A percentile compares a stretch with the other conserved stretches of the same genome.
Conservation (phyloP, 345 rosid species). For the Pelargonium nanum region DNA sequence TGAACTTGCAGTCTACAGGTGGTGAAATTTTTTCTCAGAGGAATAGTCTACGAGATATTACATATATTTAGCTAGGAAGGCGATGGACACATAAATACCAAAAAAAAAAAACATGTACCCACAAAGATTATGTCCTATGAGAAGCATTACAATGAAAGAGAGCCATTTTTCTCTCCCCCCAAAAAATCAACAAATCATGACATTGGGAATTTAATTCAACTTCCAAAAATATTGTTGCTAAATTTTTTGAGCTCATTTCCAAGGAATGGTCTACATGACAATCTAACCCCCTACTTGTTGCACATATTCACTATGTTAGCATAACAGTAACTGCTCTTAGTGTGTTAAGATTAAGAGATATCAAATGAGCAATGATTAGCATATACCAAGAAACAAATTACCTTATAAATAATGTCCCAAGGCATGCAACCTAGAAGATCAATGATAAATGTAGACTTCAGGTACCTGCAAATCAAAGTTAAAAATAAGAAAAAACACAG, state of each 20-base stretch:
- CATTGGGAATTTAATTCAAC: too few relatives aligned
- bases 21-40: too few relatives aligned
- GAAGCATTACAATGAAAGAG: background rate
- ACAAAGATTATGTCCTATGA: background rate
- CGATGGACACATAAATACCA: background rate
- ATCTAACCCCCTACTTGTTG: too few relatives aligned
- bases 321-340: background rate
- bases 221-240: too few relatives aligned
- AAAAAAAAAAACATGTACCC: too few relatives aligned
- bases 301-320: too few relatives aligned
- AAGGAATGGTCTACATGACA: too few relatives aligned
- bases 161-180: background rate
- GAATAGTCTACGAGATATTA: too few relatives aligned
- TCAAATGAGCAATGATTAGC: background rate
- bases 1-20: too few relatives aligned
- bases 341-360: background rate
- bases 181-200: background rate
- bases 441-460: conserved; percentile 54
- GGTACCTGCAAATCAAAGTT: conserved; percentile 31
- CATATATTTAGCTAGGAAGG: background rate
- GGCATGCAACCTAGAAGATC: conserved; percentile 71
- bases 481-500: background rate
- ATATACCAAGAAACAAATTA: too few relatives aligned
- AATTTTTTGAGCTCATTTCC: too few relatives aligned
- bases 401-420: conserved; percentile 82